A percentile compares a stretch with the other conserved stretches of the same genome.
These are phyloP conservation scores for Trametes meyenii DNA, from an alignment of 768 basidiomycete genomes.

Conservation along the genomic window DNA sequence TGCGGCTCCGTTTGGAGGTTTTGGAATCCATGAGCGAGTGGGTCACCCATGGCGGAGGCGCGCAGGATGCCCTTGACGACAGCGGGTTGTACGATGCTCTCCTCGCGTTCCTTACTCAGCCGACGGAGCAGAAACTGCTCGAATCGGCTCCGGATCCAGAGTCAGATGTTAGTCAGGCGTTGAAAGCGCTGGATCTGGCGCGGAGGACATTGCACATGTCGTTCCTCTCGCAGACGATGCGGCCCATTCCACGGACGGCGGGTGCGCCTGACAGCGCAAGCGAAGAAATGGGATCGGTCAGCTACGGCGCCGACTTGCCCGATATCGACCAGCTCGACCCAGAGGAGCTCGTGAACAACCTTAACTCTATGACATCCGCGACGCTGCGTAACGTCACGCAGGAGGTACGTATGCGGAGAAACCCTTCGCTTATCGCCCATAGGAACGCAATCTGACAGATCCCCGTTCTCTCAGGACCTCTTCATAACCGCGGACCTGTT, in stretches of 20 bases:
- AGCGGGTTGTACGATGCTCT: constrained; percentile 60
- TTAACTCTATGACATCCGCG: constrained; percentile 77
- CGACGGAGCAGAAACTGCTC: constrained; percentile 53
- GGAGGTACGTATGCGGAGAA: constrained; percentile 51
- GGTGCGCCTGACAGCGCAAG: constrained; percentile 5
- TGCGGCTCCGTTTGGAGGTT: constrained; percentile 61
- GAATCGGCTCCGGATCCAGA: constrained; percentile 6
- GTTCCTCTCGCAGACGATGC: constrained; percentile 60
- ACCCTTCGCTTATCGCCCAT: constrained; percentile 1
- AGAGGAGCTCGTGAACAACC: constrained; percentile 68
- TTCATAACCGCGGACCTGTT: constrained; percentile 77
- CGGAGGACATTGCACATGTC: constrained; percentile 44
- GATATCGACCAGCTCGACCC: constrained; percentile 35
- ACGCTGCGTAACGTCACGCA: constrained; percentile 77
- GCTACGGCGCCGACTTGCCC: constrained; percentile 29
- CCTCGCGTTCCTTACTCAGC: constrained; percentile 58
- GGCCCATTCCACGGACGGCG: constrained; percentile 43
- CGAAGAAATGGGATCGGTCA: constrained; percentile 6
- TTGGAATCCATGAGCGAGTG: constrained; percentile 70
- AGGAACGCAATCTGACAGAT: constrained; percentile 11
- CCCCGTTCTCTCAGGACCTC: constrained; percentile 57
- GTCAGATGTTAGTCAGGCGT: constrained; percentile 14
- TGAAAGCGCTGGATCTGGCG: constrained; percentile 42
- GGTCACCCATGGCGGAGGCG: constrained; percentile 72
- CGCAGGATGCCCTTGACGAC: constrained; percentile 80